phyloP scores from a whole-genome alignment of 805 yeast species.

The Candida awuae region DNA sequence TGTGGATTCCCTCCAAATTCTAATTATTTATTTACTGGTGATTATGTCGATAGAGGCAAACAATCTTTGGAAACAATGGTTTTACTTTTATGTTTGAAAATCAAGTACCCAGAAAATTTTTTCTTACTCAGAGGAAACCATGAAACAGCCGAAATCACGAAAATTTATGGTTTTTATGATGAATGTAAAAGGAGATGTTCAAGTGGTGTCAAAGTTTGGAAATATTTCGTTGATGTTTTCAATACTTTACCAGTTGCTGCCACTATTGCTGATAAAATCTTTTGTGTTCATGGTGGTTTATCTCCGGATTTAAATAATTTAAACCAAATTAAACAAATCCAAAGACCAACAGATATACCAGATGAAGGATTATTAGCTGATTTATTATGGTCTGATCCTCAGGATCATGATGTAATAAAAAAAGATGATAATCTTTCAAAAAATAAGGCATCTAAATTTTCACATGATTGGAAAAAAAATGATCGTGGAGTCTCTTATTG shows the following conservation, averaged over 20 bases:
- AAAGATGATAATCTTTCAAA: neutral
- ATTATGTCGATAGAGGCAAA: constrained; percentile 53
- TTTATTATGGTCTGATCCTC: constrained; percentile 80
- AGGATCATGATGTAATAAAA: constrained; percentile 23
- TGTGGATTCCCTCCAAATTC: constrained; percentile 55
- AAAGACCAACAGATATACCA: constrained; percentile 79
- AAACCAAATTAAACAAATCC: constrained; percentile 61
- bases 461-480: constrained; percentile 63
- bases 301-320: constrained; percentile 62
- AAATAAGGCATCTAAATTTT: constrained; percentile 5
- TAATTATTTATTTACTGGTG: constrained; percentile 50
- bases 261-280: constrained; percentile 48
- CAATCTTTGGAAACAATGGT: constrained; percentile 50
- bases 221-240: constrained; percentile 45
- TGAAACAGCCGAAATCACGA: constrained; percentile 51
- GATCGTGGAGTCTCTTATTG: constrained; percentile 80
- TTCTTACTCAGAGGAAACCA: constrained; percentile 55
- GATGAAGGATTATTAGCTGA: constrained; percentile 73
- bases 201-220: constrained; percentile 39
- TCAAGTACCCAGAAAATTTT: constrained; percentile 53
- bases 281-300: constrained; percentile 63
- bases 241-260: constrained; percentile 57
- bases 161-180: constrained; percentile 53
- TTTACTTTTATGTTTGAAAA: constrained; percentile 44
- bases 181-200: constrained; percentile 48